Percentiles rank a stretch among this genome's conserved stretches.
Conservation (phyloP, 2,329 filamentous ascomycete species). For the Fusarium sp. region DNA sequence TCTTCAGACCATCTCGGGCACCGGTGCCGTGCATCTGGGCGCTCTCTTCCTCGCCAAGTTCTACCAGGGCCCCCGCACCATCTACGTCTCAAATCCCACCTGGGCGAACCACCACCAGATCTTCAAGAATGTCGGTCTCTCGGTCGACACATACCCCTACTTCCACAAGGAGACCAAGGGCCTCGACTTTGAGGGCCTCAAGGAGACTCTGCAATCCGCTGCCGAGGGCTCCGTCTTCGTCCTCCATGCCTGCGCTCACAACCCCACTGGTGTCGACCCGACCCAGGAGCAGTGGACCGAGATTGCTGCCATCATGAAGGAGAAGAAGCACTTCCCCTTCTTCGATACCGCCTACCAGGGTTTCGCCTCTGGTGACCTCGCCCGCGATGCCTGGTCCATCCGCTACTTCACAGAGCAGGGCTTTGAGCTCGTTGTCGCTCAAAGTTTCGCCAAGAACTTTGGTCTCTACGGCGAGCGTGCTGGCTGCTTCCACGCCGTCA, state of each 20-base stretch:
- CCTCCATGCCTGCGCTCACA: slow-evolving; percentile 96
- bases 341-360: slow-evolving; percentile 99
- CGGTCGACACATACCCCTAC: slow-evolving; percentile 89
- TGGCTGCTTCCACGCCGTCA: slow-evolving; percentile 95
- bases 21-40: slow-evolving; percentile 92
- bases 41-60: slow-evolving; percentile 95
- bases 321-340: slow-evolving; percentile 93
- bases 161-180: slow-evolving; percentile 90
- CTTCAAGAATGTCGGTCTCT: slow-evolving; percentile 88
- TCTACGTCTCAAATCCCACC: slow-evolving; percentile 95
- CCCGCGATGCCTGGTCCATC: slow-evolving; percentile 89
- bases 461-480: slow-evolving; percentile 97
- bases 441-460: slow-evolving; percentile 98
- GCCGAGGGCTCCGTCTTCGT: slow-evolving; percentile 87
- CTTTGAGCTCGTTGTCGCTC: slow-evolving; percentile 87
- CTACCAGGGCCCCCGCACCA: slow-evolving; percentile 79
- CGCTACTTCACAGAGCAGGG: slow-evolving; percentile 94
- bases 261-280: slow-evolving; percentile 96
- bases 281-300: slow-evolving; percentile 95
- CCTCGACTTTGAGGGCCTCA: slow-evolving; percentile 93
- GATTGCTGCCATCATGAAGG: slow-evolving; percentile 80
- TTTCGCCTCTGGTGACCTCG: slow-evolving; percentile 91
- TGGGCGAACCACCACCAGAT: slow-evolving; percentile 99
- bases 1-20: slow-evolving; percentile 96
- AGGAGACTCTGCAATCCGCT: slow-evolving; percentile 75